Evolutionary conservation across 1,139 yeast genomes (phyloP).

Genomic region (Protomyces arabidopsidicola): DNA sequence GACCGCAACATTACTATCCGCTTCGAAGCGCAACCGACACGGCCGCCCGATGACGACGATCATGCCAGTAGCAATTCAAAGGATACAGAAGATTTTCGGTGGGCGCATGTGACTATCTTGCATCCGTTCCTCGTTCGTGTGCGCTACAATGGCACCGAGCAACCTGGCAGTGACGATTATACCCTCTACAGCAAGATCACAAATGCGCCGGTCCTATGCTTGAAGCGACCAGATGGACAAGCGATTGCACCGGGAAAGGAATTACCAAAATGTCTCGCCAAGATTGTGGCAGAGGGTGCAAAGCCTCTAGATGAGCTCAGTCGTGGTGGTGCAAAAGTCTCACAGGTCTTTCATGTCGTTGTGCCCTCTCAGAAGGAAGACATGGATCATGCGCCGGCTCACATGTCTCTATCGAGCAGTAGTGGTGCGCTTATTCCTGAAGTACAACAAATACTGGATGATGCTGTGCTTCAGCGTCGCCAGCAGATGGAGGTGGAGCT

Average conservation of each 20-base stretch:
- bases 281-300: background rate
- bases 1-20: slow-evolving; percentile 11
- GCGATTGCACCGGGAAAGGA: background rate
- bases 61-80: background rate
- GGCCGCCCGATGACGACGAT: background rate
- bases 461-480: slow-evolving; percentile 2
- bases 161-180: background rate
- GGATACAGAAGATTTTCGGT: background rate
- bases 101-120: slow-evolving; percentile 5
- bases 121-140: slow-evolving; percentile 11
- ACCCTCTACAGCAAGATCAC: slow-evolving; percentile 5
- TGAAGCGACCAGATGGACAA: slow-evolving; percentile 3
- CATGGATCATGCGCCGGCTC: background rate
- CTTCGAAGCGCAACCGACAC: background rate
- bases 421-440: slow-evolving; percentile 3
- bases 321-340: background rate
- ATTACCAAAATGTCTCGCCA: slow-evolving; percentile 2
- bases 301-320: background rate
- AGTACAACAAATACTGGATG: background rate
- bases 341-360: background rate
- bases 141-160: background rate
- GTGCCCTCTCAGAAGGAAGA: background rate
- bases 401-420: background rate
- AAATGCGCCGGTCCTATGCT: background rate
- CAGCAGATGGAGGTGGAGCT: slow-evolving; percentile 7